phyloP scores from a whole-genome alignment of 305 asterid genomes.

The Solanum chacoense region DNA sequence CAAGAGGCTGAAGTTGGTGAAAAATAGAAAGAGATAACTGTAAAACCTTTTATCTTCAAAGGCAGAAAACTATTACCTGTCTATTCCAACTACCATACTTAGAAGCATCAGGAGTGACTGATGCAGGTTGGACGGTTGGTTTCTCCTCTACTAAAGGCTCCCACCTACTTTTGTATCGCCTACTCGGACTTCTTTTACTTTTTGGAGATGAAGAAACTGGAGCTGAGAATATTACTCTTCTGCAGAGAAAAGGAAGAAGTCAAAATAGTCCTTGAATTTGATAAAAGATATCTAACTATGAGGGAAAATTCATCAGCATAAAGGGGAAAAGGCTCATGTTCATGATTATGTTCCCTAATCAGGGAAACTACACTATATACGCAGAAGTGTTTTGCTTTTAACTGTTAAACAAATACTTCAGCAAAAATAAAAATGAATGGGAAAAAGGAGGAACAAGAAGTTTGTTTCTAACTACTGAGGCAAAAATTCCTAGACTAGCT shows the following conservation, averaged over 20 bases:
- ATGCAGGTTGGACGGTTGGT: constrained; percentile 34
- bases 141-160: constrained; percentile 77
- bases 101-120: constrained; percentile 28
- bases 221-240: constrained; percentile 30
- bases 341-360: neutral
- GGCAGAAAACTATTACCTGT: constrained; percentile 40
- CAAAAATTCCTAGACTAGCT: neutral
- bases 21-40: neutral
- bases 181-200: constrained; percentile 63
- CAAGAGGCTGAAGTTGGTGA: neutral
- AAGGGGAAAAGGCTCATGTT: neutral
- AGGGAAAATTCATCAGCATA: neutral
- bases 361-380: neutral
- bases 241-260: constrained; percentile 22
- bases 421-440: neutral
- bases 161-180: constrained; percentile 95
- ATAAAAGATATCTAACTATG: neutral
- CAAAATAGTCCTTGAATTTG: neutral
- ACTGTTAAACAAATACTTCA: neutral
- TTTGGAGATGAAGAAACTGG: constrained; percentile 36
- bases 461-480: neutral
- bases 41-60: neutral
- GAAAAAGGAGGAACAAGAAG: neutral
- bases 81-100: constrained; percentile 69
- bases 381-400: neutral